Base-by-base conservation (phyloP, 2,329 filamentous ascomycete species). In the Leptosphaerulina australis region DNA sequence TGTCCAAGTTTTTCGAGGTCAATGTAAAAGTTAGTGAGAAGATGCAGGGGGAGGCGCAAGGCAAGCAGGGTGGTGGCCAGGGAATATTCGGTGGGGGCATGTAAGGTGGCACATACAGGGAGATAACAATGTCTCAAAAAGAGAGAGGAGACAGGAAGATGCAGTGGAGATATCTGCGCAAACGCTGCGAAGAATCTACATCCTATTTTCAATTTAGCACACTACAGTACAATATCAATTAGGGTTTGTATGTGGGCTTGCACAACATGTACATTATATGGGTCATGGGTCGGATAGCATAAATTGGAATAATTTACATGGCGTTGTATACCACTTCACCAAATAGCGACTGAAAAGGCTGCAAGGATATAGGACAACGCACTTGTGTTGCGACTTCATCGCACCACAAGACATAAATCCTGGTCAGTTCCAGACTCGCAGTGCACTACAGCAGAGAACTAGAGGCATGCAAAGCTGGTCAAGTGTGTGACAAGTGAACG, bases 1-100 rank as follows among this genome's bases (percentile, higher is more conserved):
- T 95, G 50, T 84, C 89, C 71, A 99, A 99, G 81, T 99, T 97
- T 81, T 97, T 99, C 79, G 93, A 97, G 67, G 92, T 96, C 69
- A 96, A 96, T 76, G 86, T 96, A 81, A 97, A 97, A 81, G 90
- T 97, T 53, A 93, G 89, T 68, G 92, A 97, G 79, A 90, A 95
- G 79, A 91, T 97, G 86, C 91, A 97, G 78, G 85, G 87, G 59
- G 89, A 96, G 76, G 90, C 89, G 38, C 81, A 83, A 56, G 83
- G 83, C 68, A 83, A 85, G 53, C 55, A 52, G 33, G 63, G 57
- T 1, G 53, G 56, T 11, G 55, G 58, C 8, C 59, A 56, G 3
- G 64, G 56, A 4, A 68, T 65, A 63, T 68, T 68, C 48, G 61
- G 67, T 25, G 60, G 56, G 4, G 59, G 60, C 14, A 63, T 62